Evolutionary conservation across 306 rosid species (phyloP).

Genomic region (Inga laurina): DNA sequence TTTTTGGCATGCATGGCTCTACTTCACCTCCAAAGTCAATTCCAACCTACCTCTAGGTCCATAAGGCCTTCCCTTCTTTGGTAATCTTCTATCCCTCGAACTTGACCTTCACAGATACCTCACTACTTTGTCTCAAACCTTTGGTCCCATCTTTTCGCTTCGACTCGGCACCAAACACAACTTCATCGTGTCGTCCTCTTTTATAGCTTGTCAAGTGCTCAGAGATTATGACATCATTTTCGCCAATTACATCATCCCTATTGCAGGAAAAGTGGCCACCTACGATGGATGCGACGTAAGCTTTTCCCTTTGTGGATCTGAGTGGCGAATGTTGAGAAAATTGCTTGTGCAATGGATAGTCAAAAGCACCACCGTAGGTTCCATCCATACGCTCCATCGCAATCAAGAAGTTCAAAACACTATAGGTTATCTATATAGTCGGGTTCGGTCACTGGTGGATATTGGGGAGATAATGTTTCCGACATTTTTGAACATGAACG

Average conservation of each 20-base stretch:
- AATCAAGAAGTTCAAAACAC: neutral
- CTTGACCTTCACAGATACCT: conserved; percentile 40
- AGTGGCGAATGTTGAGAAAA: neutral
- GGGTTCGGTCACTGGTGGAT: neutral
- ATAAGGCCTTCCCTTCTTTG: conserved; percentile 58
- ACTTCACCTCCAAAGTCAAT: neutral
- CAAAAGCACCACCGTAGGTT: neutral
- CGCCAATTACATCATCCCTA: neutral
- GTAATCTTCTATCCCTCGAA: conserved; percentile 58
- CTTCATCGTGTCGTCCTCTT: conserved; percentile 53
- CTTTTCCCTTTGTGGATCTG: neutral
- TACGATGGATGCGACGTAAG: neutral
- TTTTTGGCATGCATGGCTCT: conserved; percentile 8
- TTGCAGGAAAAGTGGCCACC: neutral
- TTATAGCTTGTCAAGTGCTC: conserved; percentile 54
- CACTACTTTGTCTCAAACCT: conserved; percentile 38
- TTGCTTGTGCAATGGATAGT: neutral
- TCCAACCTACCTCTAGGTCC: conserved; percentile 65
- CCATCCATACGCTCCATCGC: neutral
- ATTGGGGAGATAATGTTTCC: neutral
- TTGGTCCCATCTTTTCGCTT: conserved; percentile 70
- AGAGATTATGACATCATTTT: conserved; percentile 60
- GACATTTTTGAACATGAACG: neutral
- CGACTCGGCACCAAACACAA: conserved; percentile 54
- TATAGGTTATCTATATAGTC: neutral